A percentile compares a stretch with the other conserved stretches of the same genome.
These are phyloP conservation scores for Thermoascus crustaceus DNA, from an alignment of 2,329 filamentous ascomycete species.

Conservation along the genomic window DNA sequence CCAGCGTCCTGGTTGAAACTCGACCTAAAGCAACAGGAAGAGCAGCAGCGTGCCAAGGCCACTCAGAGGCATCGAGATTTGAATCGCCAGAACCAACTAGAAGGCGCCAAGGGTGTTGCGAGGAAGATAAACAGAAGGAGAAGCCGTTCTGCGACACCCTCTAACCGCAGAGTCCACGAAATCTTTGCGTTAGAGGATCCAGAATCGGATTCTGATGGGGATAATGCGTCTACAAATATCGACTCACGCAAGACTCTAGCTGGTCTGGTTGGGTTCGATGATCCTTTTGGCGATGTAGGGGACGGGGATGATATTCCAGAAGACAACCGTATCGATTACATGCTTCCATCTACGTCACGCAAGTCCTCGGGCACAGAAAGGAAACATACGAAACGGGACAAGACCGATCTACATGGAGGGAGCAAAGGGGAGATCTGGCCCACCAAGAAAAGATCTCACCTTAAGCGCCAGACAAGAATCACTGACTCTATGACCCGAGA, in stretches of 20 bases:
- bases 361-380: constrained; percentile 12
- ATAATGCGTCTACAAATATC: constrained; percentile 11
- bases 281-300: constrained; percentile 13
- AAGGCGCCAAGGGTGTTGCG: constrained; percentile 26
- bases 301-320: constrained; percentile 30
- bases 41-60: constrained; percentile 11
- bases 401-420: constrained; percentile 2
- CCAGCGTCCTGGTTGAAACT: constrained; percentile 42
- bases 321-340: constrained; percentile 36
- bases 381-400: constrained; percentile 14
- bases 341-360: constrained; percentile 26
- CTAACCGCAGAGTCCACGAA: constrained; percentile 10
- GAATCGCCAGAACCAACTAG: constrained; percentile 12
- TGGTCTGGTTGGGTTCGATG: constrained; percentile 14
- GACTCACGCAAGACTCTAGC: constrained; percentile 10
- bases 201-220: constrained; percentile 24
- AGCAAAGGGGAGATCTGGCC: no score
- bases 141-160: constrained; percentile 9
- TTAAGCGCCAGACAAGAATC: constrained; percentile 28
- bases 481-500: constrained; percentile 23
- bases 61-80: constrained; percentile 16
- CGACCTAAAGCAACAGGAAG: constrained; percentile 28
- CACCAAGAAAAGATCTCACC: constrained; percentile 16
- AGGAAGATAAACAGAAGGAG: constrained; percentile 22
- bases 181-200: constrained; percentile 19